phyloP scores from a whole-genome alignment of 345 rosid genomes.

The Populus simonii region DNA sequence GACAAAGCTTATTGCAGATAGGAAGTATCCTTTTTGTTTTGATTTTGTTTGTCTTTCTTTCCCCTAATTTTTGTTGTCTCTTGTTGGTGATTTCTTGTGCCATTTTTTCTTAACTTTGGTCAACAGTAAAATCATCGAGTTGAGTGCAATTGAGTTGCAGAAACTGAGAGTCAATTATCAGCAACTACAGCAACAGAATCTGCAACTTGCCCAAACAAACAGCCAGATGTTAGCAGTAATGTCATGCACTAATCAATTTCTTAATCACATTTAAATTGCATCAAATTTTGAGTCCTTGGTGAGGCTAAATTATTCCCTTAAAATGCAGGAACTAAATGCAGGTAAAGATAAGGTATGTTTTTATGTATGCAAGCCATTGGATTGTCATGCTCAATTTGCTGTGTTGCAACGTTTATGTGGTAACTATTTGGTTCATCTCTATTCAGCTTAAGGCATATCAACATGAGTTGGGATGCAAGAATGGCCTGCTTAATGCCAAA shows the following conservation, averaged over 20 bases:
- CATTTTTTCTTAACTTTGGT: conserved; percentile 13
- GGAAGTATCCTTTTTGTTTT: conserved; percentile 42
- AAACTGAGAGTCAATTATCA: conserved; percentile 49
- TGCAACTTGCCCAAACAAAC: conserved; percentile 59
- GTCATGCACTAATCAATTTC: not conserved
- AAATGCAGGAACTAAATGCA: conserved; percentile 65
- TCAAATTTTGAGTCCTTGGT: conserved; percentile 2
- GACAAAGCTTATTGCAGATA: conserved; percentile 44
- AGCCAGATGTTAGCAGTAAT: conserved; percentile 58
- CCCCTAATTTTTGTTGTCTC: not conserved
- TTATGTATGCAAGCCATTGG: not conserved
- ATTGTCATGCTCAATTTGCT: not conserved
- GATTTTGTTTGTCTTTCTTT: not conserved
- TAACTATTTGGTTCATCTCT: conserved; percentile 17
- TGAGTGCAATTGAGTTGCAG: conserved; percentile 49
- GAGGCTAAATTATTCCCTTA: conserved; percentile 17
- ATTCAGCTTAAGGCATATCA: conserved; percentile 57
- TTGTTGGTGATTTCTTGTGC: conserved; percentile 10
- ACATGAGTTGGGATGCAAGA: conserved; percentile 73
- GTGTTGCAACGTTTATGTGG: not conserved
- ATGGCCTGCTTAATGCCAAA: conserved; percentile 42
- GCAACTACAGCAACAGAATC: conserved; percentile 61
- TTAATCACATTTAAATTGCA: conserved; percentile 9
- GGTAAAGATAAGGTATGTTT: conserved; percentile 60
- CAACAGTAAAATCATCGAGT: conserved; percentile 54